Evolutionary conservation across 139 green algal genomes (phyloP), one percentile per base, ranked within the genome.

Genomic region (Yamagishiella unicocca): DNA sequence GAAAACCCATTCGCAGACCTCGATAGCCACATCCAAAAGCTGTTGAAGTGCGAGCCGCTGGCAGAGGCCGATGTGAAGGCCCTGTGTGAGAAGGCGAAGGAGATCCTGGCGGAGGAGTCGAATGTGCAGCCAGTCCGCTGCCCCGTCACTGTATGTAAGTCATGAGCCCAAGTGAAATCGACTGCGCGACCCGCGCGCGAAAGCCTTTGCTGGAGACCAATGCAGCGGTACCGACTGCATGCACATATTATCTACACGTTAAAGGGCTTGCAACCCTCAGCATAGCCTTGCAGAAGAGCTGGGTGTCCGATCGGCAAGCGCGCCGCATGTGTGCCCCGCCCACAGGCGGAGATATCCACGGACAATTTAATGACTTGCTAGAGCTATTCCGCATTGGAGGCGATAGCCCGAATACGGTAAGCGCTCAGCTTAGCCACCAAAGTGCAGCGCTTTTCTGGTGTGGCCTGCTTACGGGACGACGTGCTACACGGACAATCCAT

Each of bases 331-430:
- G n/a, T 31, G 19, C 50, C 53, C 29, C 2, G 24, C 73, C 0
- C 24, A 25, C 73, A 89, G 84, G 86, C 79, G 97, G 97, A 14
- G 98, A 99, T 90, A 97, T 99, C 40, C 98, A 99, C 83, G 98
- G 98, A 25, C 98, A 99, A 94, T 99, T 99, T 85, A 95, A 98
- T 73, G 98, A 99, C 90, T 87, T 99, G 73, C 81, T 99, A 77
- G 97, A 98, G 90, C 94, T 99, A 35, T 99, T 99, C 82, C 91
- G 94, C 40, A 98, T 99, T n/a, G 87, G 96, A 24, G 98, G 98
- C 70, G 95, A 97, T 73, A 95, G 92, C 79, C 98, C 98, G 0
- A 97, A 99, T 90, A 99, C 98, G 14, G 80, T 86, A 64, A 50
- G 80, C 50, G 12, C 50, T 12, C 50, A 17, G 17, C 50, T 58